phyloP scores from a whole-genome alignment of 1,284 basidiomycete genomes.

The Xerocomus amazonicus region DNA sequence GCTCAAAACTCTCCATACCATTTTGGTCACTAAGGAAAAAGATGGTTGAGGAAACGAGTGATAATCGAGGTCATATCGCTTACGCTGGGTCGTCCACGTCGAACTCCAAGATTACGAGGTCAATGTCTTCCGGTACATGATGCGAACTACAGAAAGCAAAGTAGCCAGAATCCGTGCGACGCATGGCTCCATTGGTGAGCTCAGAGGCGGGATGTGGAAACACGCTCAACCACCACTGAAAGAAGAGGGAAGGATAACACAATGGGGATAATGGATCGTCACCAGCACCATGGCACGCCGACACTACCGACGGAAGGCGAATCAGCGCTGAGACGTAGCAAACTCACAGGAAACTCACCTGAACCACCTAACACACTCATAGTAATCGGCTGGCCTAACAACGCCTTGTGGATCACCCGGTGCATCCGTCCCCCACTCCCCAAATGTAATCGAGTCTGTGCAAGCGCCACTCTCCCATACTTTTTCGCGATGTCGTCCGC shows the following conservation, averaged over 20 bases:
- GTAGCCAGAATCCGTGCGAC: conserved; percentile 85
- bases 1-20: conserved; percentile 82
- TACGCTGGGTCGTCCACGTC: conserved; percentile 85
- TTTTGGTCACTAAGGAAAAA: conserved; percentile 54
- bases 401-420: conserved; percentile 78
- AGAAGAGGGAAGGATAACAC: conserved; percentile 89
- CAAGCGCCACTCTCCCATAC: conserved; percentile 74
- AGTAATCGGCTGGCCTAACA: conserved; percentile 84
- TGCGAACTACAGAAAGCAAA: conserved; percentile 90
- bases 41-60: not conserved
- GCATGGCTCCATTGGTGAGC: conserved; percentile 91
- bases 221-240: conserved; percentile 91
- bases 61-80: conserved; percentile 33
- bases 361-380: conserved; percentile 90
- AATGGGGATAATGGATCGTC: conserved; percentile 82
- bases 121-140: conserved; percentile 88
- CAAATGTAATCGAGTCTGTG: conserved; percentile 74
- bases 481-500: conserved; percentile 74
- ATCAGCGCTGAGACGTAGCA: not conserved
- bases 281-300: conserved; percentile 90
- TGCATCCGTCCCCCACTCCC: conserved; percentile 85
- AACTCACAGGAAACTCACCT: conserved; percentile 45
- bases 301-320: conserved; percentile 47
- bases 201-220: conserved; percentile 95
- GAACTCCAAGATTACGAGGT: conserved; percentile 90